Evolutionary conservation across 2,329 filamentous ascomycete species (phyloP), one percentile per base, ranked within the genome.

Genomic region (Hirsutella minnesotensis): DNA sequence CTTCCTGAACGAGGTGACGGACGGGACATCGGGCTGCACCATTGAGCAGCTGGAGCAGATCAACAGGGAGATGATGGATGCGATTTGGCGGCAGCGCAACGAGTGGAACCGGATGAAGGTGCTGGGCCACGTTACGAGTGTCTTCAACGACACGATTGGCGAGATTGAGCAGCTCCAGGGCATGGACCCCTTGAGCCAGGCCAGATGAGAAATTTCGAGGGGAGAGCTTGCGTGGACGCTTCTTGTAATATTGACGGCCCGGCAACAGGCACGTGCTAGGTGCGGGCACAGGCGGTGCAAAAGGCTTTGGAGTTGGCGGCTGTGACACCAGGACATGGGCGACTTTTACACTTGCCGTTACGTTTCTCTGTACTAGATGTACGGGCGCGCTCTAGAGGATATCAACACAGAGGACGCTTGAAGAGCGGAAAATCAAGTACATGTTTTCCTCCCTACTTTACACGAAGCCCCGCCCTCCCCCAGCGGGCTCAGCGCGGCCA

Each of bases 31-130:
- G 18, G 86, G 86, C 1, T 86, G 85, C 59, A 85, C 82, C 0
- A 85, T 98, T 41, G 92, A 98, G 64, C 90, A 98, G 61, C 68
- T 98, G 18, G 90, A 96, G 68, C 90, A 96, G 62, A 81, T 95
- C 58, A 89, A 89, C 59, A 82, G 88, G 8, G 79, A 83, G 51
- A 68, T 96, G 49, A 96, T 96, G 90, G 84, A 90, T 47, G 79
- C 81, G 49, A 75, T 96, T 37, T 98, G 92, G 92, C 73, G 72
- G 47, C 75, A 75, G 46, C 75, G 88, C 40, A 73, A 78, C 39
- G 81, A 94, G 55, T 92, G 86, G 77, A 92, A 98, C 62, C 78
- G 92, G 36, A 81, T 79, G 53, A 72, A 73, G 52, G 88, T 95
- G 13, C 71, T 81, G 13, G 66, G 66, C 38, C 66, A 70, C 31